Conservation (phyloP, 2,329 filamentous ascomycete species). For the Apiospora aurea region DNA sequence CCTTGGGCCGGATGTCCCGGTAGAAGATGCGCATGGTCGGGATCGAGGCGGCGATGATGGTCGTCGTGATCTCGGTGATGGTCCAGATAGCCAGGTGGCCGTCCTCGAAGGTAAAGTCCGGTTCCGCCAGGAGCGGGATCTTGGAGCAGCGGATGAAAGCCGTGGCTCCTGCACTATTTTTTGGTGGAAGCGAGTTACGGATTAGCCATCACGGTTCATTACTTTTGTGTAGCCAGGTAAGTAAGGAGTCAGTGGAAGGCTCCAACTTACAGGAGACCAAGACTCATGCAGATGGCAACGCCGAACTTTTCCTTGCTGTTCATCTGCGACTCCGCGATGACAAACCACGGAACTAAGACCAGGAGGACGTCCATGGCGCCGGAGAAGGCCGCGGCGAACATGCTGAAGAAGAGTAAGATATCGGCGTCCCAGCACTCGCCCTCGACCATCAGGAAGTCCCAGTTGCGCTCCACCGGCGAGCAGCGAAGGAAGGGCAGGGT, state of each 20-base stretch:
- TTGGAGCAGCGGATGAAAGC: slow-evolving; percentile 31
- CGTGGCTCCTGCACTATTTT: slow-evolving; percentile 31
- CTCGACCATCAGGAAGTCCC: slow-evolving; percentile 24
- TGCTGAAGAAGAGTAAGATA: slow-evolving; percentile 33
- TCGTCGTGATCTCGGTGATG: slow-evolving; percentile 43
- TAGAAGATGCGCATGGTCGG: slow-evolving; percentile 37
- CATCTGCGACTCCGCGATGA: slow-evolving; percentile 46
- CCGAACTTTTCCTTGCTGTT: slow-evolving; percentile 46
- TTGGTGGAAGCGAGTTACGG: neutral
- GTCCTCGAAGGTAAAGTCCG: slow-evolving; percentile 29
- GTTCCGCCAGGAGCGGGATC: slow-evolving; percentile 27
- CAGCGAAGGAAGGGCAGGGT: slow-evolving; percentile 36
- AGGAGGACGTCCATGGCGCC: slow-evolving; percentile 46
- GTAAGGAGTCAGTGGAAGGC: neutral
- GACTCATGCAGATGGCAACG: slow-evolving; percentile 45
- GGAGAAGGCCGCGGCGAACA: slow-evolving; percentile 36
- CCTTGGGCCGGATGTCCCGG: neutral
- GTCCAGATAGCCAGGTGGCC: slow-evolving; percentile 39
- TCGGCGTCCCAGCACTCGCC: slow-evolving; percentile 33
- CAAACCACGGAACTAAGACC: slow-evolving; percentile 46
- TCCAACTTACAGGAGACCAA: slow-evolving; percentile 41
- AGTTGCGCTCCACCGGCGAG: slow-evolving; percentile 27
- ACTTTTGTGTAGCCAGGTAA: neutral
- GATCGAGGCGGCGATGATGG: slow-evolving; percentile 45
- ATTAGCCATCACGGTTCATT: neutral